Evolutionary conservation across 495 filamentous ascomycete genomes (phyloP).

Genomic region (Xylaria grammica): DNA sequence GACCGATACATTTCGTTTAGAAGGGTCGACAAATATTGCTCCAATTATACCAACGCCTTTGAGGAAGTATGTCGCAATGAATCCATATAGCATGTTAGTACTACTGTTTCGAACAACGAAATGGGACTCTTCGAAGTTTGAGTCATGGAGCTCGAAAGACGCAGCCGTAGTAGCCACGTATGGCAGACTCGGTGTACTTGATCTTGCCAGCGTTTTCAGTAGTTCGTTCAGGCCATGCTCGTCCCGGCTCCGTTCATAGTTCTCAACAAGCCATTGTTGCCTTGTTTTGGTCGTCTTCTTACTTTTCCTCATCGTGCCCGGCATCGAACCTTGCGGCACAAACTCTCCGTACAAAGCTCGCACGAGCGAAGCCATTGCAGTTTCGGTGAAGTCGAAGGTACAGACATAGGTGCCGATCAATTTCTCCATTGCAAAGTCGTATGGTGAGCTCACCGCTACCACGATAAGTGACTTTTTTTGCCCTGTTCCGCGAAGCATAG

Average conservation of each 20-base stretch:
- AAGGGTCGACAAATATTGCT: constrained; percentile 81
- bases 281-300: constrained; percentile 79
- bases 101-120: constrained; percentile 92
- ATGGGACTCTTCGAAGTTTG: constrained; percentile 74
- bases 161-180: constrained; percentile 71
- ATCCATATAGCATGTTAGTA: constrained; percentile 85
- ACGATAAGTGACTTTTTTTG: constrained; percentile 79
- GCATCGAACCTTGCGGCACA: constrained; percentile 71
- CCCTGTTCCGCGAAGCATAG: constrained; percentile 57
- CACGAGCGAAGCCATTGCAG: constrained; percentile 80
- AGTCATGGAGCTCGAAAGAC: constrained; percentile 72
- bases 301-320: constrained; percentile 81
- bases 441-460: constrained; percentile 88
- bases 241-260: constrained; percentile 79
- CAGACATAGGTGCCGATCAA: constrained; percentile 87
- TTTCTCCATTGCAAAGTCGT: constrained; percentile 92
- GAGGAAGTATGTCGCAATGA: constrained; percentile 84
- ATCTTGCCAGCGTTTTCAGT: constrained; percentile 64
- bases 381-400: constrained; percentile 94
- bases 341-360: constrained; percentile 81
- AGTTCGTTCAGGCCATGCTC: constrained; percentile 69
- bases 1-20: constrained; percentile 82
- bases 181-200: constrained; percentile 61
- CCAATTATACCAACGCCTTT: constrained; percentile 78
- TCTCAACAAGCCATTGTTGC: constrained; percentile 89